These are phyloP conservation scores for Helminthosporium solani DNA, from an alignment of 2,329 filamentous ascomycete species.

Conservation along the genomic window DNA sequence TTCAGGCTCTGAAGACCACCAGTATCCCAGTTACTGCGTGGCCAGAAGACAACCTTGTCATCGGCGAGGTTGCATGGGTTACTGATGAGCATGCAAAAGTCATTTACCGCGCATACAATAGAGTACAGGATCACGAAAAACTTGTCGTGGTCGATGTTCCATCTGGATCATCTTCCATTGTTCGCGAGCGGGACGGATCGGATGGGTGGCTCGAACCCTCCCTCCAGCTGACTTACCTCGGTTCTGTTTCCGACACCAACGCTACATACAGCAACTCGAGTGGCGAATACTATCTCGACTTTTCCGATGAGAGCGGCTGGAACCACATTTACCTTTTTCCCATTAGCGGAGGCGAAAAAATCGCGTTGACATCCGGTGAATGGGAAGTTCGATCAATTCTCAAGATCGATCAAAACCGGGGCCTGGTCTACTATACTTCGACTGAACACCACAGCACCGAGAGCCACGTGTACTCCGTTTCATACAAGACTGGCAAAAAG, in stretches of 20 bases:
- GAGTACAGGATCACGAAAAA: constrained; percentile 66
- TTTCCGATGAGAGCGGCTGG: constrained; percentile 66
- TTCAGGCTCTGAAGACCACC: constrained; percentile 50
- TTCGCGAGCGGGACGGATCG: constrained; percentile 59
- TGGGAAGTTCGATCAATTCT: constrained; percentile 65
- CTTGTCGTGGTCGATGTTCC: constrained; percentile 60
- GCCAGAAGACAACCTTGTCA: constrained; percentile 60
- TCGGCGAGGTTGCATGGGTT: constrained; percentile 69
- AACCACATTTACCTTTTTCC: constrained; percentile 66
- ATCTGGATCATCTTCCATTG: constrained; percentile 47
- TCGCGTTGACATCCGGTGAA: constrained; percentile 62
- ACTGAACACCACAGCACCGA: constrained; percentile 67
- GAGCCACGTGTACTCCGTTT: constrained; percentile 67
- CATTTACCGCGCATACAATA: constrained; percentile 66
- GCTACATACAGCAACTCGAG: constrained; percentile 40
- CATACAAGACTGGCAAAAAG: constrained; percentile 55
- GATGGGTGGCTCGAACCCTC: constrained; percentile 65
- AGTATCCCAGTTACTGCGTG: constrained; percentile 59
- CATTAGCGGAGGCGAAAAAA: constrained; percentile 55
- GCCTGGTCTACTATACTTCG: constrained; percentile 64
- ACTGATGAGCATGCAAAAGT: constrained; percentile 62
- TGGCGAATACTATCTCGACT: constrained; percentile 61
- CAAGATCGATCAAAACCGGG: constrained; percentile 58
- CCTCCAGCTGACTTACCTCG: constrained; percentile 58
- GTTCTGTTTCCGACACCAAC: constrained; percentile 39